Percentiles rank a stretch among this genome's conserved stretches.
These are phyloP conservation scores for Coriaria nepalensis DNA, from an alignment of 306 rosid species.

Conservation along the genomic window DNA sequence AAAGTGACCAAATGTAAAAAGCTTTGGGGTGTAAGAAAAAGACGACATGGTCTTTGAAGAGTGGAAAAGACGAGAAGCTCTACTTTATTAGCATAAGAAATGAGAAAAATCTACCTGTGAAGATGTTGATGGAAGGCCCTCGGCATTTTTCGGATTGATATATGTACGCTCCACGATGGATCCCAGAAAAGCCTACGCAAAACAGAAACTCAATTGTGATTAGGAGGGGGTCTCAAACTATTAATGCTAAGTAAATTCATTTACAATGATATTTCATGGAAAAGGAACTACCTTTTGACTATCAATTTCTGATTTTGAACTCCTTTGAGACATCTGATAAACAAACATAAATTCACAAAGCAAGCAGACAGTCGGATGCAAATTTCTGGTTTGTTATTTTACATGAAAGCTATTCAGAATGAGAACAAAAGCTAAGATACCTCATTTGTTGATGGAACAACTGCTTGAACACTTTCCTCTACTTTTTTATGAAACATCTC, in stretches of 20 bases:
- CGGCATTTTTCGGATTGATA: slow-evolving; percentile 23
- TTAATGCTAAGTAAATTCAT: background rate
- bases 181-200: slow-evolving; percentile 73
- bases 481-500: slow-evolving; percentile 19
- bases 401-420: too few relatives aligned
- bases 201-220: slow-evolving; percentile 4
- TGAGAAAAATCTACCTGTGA: slow-evolving; percentile 34
- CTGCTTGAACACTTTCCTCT: slow-evolving; percentile 31
- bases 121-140: slow-evolving; percentile 24
- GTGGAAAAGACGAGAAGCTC: slow-evolving; percentile 4
- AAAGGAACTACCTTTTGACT: slow-evolving; percentile 26
- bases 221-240: too few relatives aligned
- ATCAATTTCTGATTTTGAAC: slow-evolving; percentile 42
- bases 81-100: background rate
- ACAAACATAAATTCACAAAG: slow-evolving; percentile 12
- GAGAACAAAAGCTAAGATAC: slow-evolving; percentile 26
- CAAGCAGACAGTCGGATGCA: background rate
- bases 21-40: slow-evolving; percentile 10
- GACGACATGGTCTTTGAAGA: too few relatives aligned
- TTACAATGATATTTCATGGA: background rate
- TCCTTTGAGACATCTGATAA: slow-evolving; percentile 26
- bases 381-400: too few relatives aligned
- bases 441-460: slow-evolving; percentile 28
- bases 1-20: slow-evolving; percentile 9
- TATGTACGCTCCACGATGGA: slow-evolving; percentile 55